Conservation (phyloP, 495 filamentous ascomycete genomes). For the Penicillium paradoxum region DNA sequence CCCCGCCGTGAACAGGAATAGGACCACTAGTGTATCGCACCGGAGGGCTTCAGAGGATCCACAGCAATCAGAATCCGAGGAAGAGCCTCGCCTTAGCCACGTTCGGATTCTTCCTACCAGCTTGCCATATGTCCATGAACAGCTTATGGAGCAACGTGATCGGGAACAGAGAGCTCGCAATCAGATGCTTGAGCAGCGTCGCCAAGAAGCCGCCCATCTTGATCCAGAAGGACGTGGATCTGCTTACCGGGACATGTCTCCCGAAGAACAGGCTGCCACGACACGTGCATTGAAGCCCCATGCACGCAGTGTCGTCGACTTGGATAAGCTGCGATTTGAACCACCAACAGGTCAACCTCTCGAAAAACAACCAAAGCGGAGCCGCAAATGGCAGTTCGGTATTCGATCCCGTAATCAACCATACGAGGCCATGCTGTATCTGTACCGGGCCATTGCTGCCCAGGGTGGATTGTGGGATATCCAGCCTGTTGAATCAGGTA, state of each 20-base stretch:
- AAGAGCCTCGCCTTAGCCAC: constrained; percentile 56
- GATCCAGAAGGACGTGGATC: constrained; percentile 48
- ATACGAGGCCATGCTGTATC: constrained; percentile 85
- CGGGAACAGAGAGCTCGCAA: constrained; percentile 33
- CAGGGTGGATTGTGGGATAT: constrained; percentile 83
- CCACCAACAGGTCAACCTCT: constrained; percentile 64
- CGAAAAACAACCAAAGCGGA: constrained; percentile 55
- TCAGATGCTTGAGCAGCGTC: constrained; percentile 24
- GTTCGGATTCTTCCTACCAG: constrained; percentile 87
- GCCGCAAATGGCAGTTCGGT: constrained; percentile 94
- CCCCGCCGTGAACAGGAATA: constrained; percentile 13
- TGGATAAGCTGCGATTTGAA: constrained; percentile 52
- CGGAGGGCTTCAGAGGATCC: constrained; percentile 25
- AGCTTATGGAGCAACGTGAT: constrained; percentile 73
- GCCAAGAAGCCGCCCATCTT: constrained; percentile 25
- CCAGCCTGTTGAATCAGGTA: constrained; percentile 39
- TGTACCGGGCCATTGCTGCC: constrained; percentile 82
- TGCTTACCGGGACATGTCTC: constrained; percentile 44
- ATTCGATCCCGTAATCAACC: constrained; percentile 92
- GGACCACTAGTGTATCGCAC: constrained; percentile 24
- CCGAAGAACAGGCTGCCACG: constrained; percentile 71
- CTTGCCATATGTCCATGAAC: constrained; percentile 81
- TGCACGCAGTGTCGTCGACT: constrained; percentile 55
- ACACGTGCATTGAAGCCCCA: constrained; percentile 76
- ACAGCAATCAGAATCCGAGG: constrained; percentile 26